These are phyloP conservation scores for Tylopilus sp. DNA, from an alignment of 1,284 basidiomycete species.

Conservation along the genomic window DNA sequence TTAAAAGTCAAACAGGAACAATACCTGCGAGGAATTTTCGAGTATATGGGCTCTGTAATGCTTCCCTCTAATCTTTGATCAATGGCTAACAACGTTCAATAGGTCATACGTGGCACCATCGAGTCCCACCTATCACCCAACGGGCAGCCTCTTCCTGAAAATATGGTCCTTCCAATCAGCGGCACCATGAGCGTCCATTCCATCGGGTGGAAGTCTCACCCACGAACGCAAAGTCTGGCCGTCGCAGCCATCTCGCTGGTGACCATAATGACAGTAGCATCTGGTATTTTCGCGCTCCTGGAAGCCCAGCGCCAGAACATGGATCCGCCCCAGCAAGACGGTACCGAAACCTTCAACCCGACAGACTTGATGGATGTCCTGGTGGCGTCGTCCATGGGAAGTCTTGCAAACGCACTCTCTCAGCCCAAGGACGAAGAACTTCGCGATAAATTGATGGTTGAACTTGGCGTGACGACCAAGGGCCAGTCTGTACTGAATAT, in stretches of 20 bases:
- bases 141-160: neutral
- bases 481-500: neutral
- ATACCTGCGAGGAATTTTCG: neutral
- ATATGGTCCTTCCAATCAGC: neutral
- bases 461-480: neutral
- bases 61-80: neutral
- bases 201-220: neutral
- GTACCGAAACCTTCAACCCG: neutral
- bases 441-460: neutral
- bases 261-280: neutral
- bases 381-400: neutral
- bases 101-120: neutral
- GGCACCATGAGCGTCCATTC: neutral
- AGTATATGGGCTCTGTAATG: neutral
- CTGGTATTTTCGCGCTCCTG: neutral
- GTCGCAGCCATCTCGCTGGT: neutral
- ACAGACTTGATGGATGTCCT: neutral
- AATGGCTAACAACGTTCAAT: neutral
- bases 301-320: neutral
- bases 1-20: neutral
- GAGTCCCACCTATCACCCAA: too few relatives aligned
- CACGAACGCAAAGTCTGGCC: neutral
- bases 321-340: neutral
- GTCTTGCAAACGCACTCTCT: neutral
- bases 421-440: neutral